Percentiles rank a stretch among this genome's conserved stretches.
Evolutionary conservation across 352 stramenopile species (phyloP).

Genomic region (Phytophthora colocasiae): DNA sequence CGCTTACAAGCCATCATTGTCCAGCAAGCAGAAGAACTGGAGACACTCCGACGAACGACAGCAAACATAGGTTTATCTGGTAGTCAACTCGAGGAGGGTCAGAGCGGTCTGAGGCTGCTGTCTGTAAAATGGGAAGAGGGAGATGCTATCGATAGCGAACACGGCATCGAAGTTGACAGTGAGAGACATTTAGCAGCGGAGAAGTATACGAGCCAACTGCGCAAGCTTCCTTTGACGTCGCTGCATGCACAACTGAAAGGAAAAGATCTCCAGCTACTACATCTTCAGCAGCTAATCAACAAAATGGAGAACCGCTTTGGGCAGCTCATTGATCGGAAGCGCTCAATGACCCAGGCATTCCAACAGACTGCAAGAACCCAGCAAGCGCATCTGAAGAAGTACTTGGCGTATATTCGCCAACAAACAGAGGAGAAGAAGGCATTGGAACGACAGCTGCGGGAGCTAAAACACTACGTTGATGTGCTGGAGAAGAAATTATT

Average conservation of each 20-base stretch:
- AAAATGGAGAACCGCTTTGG: constrained; percentile 41
- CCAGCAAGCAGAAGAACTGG: constrained; percentile 47
- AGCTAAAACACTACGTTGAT: constrained; percentile 30
- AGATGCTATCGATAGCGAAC: neutral
- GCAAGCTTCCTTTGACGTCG: constrained; percentile 47
- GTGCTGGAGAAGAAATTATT: constrained; percentile 47
- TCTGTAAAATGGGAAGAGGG: neutral
- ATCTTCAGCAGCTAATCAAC: constrained; percentile 33
- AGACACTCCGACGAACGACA: constrained; percentile 28
- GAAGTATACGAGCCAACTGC: constrained; percentile 17
- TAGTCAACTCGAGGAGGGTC: constrained; percentile 12
- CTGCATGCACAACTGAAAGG: constrained; percentile 44
- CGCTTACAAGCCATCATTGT: constrained; percentile 48
- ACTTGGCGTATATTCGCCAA: constrained; percentile 35
- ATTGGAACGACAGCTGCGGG: constrained; percentile 26
- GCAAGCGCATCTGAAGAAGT: constrained; percentile 52
- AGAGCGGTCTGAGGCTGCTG: neutral
- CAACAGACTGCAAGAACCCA: constrained; percentile 38
- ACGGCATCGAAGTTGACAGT: neutral
- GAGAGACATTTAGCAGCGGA: constrained; percentile 5
- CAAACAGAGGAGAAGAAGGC: constrained; percentile 35
- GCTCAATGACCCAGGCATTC: constrained; percentile 29
- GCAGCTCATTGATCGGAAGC: constrained; percentile 38
- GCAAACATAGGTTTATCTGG: neutral
- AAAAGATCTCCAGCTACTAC: constrained; percentile 44